Evolutionary conservation across 1,284 basidiomycete genomes (phyloP), one percentile per base, ranked within the genome.

Genomic region (Moniliophthora roreri): DNA sequence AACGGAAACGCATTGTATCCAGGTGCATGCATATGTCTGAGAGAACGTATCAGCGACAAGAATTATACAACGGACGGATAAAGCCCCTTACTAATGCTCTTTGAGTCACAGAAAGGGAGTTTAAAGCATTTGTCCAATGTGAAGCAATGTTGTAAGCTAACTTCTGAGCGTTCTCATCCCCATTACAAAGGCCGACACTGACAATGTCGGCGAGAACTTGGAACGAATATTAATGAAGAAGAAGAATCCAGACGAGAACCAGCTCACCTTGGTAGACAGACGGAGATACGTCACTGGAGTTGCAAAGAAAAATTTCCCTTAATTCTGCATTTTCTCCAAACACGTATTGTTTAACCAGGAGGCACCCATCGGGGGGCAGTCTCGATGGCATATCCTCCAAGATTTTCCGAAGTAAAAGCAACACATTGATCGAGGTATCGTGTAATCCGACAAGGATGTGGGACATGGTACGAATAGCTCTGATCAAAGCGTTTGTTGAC

Each of bases 291-390:
- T 10, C 58, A 52, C 0, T 58, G 58, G 3, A 67, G 66, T 2
- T 66, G 59, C 36, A 74, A 71, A 44, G 75, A 56, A 1, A 53
- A 15, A 21, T 26, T 16, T 24, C 60, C 42, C 66, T 72, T 15
- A 78, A 51, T 11, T 62, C 53, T 15, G 64, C 54, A 1, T 61
- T 60, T 15, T 65, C 69, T 11, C 65, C 51, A 41, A 82, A 76
- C 2, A 78, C 38, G 4, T 59, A 54, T 35, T 66, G 69, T 57
- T 79, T 82, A n/a, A 85, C 62, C 5, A 32, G 48, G 20, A 51
- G 47, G 1, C 68, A 52, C 32, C 76, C 72, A 16, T 51, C 52
- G 7, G 60, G 32, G 1, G 55, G 57, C 11, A 80, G 54, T 6
- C 4, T 16, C 23, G 23, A 21, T 11, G 5, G 5, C 20, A n/a